Evolutionary conservation across 441 rosid genomes (phyloP), one percentile per base, ranked within the genome.

Genomic region (Monsonia emarginata): DNA sequence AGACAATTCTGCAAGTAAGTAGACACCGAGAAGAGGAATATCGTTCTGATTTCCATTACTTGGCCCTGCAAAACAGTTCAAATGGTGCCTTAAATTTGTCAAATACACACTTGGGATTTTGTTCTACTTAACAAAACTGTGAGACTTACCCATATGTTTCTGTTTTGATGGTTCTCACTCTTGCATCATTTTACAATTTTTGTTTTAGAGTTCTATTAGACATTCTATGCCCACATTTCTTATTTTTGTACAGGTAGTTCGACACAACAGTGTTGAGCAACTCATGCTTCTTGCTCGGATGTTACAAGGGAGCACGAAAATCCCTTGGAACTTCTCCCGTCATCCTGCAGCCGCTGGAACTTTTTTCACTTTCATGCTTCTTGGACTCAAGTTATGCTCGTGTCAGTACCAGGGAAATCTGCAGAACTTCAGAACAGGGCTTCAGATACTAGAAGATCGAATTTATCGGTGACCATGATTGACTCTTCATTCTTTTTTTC

Each of bases 261-360:
- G 89, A 73, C 96, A 95, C 80, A 87, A 83, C 76, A 87, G 93
- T 68, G 81, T 87, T 60, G 99, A 91, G 81, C 99, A 94, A 83
- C 96, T 95, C 70, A 76, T 95, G 80, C 96, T 95, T 48, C 82
- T 91, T 60, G 96, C 95, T 63, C 90, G 97, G 71, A 77, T 95
- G 84, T 80, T 91, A 63, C 99, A 91, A 83, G 94, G 96, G 75
- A 87, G 95, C 48, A 84, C 91, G 66, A 84, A 76, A 76, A 78
- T 80, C 28, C 89, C 90, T 31, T 91, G 97, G 99, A 91, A 81
- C 77, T 95, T 91, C 83, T 86, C 97, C 50, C 90, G 70, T 69
- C 99, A 95, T 85, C 99, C 99, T 65, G 97, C 96, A 48, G 97
- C 97, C 27, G 77, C 92, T 64, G 99, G 99, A 70, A 88, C 97